Evolutionary conservation across 2,329 filamentous ascomycete species (phyloP).

Genomic region (Colletotrichum euphorbiae): DNA sequence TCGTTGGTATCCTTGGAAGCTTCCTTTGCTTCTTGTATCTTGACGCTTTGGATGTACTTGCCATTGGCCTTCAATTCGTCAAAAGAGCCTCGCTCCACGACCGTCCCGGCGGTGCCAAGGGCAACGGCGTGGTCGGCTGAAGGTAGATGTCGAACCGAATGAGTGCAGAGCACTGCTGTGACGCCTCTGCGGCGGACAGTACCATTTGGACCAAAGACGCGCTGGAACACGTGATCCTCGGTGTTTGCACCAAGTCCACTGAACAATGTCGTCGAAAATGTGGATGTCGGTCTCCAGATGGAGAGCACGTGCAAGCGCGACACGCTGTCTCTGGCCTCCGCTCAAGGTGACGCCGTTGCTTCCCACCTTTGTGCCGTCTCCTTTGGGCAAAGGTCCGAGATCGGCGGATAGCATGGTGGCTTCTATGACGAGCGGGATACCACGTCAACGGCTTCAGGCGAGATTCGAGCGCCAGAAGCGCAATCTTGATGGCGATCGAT

Average conservation of each 20-base stretch:
- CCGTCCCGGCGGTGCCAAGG: constrained; percentile 51
- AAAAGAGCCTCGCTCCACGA: constrained; percentile 57
- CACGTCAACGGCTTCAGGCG: constrained; percentile 39
- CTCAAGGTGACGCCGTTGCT: constrained; percentile 56
- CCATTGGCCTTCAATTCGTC: constrained; percentile 50
- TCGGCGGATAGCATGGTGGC: constrained; percentile 50
- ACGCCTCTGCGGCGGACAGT: constrained; percentile 42
- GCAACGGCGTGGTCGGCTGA: constrained; percentile 58
- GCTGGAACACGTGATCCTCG: constrained; percentile 47
- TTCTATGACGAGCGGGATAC: constrained; percentile 44
- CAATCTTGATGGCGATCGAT: constrained; percentile 39
- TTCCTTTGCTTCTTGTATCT: constrained; percentile 45
- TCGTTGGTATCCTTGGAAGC: not conserved
- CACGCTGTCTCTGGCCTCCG: constrained; percentile 51
- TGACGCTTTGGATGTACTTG: constrained; percentile 54
- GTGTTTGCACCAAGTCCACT: constrained; percentile 51
- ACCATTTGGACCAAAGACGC: constrained; percentile 46
- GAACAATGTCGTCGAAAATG: constrained; percentile 51
- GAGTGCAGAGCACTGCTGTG: constrained; percentile 52
- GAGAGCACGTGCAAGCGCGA: constrained; percentile 48
- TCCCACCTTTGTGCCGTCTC: constrained; percentile 54
- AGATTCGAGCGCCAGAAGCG: constrained; percentile 42
- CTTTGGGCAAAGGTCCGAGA: constrained; percentile 47
- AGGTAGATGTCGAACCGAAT: constrained; percentile 53
- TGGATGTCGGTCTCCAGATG: constrained; percentile 47